phyloP scores from a whole-genome alignment of 2,329 filamentous ascomycete genomes.

The Fusarium pseudonygamai region DNA sequence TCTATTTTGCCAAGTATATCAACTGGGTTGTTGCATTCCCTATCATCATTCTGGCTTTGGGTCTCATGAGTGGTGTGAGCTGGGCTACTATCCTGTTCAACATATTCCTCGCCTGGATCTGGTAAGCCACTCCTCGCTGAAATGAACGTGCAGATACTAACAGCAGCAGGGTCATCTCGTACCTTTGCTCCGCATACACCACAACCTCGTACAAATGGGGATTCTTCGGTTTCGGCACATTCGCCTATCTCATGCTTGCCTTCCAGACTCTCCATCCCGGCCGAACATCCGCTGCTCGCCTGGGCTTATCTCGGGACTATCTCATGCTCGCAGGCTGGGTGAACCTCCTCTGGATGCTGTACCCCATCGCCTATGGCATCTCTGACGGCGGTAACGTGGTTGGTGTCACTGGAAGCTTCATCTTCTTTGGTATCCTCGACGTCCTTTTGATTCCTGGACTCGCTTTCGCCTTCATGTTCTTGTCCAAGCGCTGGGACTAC shows the following conservation, averaged over 20 bases:
- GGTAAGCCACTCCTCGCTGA: conserved; percentile 42
- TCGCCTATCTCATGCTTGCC: conserved; percentile 57
- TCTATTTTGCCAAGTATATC: conserved; percentile 66
- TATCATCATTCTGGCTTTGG: conserved; percentile 55
- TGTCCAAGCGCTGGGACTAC: conserved; percentile 63
- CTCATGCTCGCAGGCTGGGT: conserved; percentile 56
- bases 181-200: conserved; percentile 60
- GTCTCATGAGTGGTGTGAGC: conserved; percentile 61
- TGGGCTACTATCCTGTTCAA: conserved; percentile 66
- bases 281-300: conserved; percentile 50
- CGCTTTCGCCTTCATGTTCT: conserved; percentile 53
- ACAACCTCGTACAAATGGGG: conserved; percentile 65
- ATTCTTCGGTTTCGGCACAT: conserved; percentile 63
- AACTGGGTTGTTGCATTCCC: conserved; percentile 64
- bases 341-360: conserved; percentile 64
- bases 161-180: conserved; percentile 52
- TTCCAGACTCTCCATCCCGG: conserved; percentile 55
- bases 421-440: conserved; percentile 63
- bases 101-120: conserved; percentile 60
- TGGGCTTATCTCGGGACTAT: conserved; percentile 58
- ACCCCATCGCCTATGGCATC: conserved; percentile 59
- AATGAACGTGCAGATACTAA: not conserved
- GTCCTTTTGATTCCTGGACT: conserved; percentile 56
- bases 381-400: conserved; percentile 31
- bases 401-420: conserved; percentile 22